Conservation (phyloP, 106 monocot species). For the Ottelia alismoides region DNA sequence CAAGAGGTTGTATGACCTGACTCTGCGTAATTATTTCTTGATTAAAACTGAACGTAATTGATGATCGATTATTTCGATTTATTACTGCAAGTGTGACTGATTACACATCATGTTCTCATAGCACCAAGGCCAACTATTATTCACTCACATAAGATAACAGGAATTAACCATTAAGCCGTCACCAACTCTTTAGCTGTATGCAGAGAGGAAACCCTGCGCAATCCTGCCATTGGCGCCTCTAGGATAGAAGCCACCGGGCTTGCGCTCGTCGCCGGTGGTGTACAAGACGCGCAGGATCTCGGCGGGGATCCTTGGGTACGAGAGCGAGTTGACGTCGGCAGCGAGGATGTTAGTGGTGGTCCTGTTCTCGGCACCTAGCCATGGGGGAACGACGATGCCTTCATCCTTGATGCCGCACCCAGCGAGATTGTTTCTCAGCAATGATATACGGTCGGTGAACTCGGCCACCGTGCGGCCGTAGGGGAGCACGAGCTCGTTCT, state of each 20-base stretch:
- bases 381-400: slow-evolving; percentile 31
- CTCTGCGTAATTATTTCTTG: too few relatives aligned
- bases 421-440: slow-evolving; percentile 32
- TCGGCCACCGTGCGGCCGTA: slow-evolving; percentile 38
- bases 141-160: too few relatives aligned
- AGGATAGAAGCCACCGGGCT: slow-evolving; percentile 45
- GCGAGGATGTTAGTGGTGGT: slow-evolving; percentile 33
- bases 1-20: too few relatives aligned
- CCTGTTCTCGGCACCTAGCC: slow-evolving; percentile 27
- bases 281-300: slow-evolving; percentile 48
- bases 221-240: slow-evolving; percentile 26
- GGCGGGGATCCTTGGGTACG: slow-evolving; percentile 23
- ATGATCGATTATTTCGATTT: too few relatives aligned
- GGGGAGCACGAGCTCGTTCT: slow-evolving; percentile 15
- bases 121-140: too few relatives aligned
- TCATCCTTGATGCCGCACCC: slow-evolving; percentile 38
- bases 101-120: too few relatives aligned
- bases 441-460: slow-evolving; percentile 31
- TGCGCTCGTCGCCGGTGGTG: slow-evolving; percentile 12
- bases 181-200: too few relatives aligned
- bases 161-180: too few relatives aligned
- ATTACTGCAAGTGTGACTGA: too few relatives aligned
- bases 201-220: too few relatives aligned
- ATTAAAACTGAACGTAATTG: too few relatives aligned
- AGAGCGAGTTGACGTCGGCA: slow-evolving; percentile 31